Percentiles rank a stretch among this genome's conserved stretches.
Conservation (phyloP, 1,139 yeast species). For the Hyphopichia pseudoburtonii region DNA sequence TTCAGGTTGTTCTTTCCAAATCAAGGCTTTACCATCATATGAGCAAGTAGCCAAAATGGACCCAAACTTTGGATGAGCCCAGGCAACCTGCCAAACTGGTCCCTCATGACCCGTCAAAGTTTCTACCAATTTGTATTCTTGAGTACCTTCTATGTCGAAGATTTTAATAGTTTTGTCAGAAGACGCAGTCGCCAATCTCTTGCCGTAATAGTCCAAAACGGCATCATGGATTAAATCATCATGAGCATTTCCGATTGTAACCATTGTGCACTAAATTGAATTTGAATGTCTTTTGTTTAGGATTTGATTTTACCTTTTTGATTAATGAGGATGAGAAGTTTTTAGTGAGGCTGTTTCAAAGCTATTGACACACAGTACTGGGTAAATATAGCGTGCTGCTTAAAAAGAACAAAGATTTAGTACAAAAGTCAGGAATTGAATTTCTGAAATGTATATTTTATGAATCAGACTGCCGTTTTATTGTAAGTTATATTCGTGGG, state of each 20-base stretch:
- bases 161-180: slow-evolving; percentile 93
- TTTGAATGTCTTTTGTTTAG: too few species aligned
- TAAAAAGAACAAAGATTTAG: too few species aligned
- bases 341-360: too few species aligned
- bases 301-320: too few species aligned
- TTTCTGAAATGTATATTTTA: too few species aligned
- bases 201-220: slow-evolving; percentile 93
- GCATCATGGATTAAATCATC: slow-evolving; percentile 96
- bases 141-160: slow-evolving; percentile 84
- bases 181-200: slow-evolving; percentile 91
- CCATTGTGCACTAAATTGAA: too few species aligned
- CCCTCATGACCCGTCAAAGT: slow-evolving; percentile 92
- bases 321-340: too few species aligned
- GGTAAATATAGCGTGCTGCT: too few species aligned
- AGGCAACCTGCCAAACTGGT: slow-evolving; percentile 97
- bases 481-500: too few species aligned
- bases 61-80: slow-evolving; percentile 99
- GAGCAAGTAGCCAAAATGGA: slow-evolving; percentile 92
- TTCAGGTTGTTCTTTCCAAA: slow-evolving; percentile 87
- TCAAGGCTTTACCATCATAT: slow-evolving; percentile 89
- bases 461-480: too few species aligned
- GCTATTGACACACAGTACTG: too few species aligned
- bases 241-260: slow-evolving; percentile 77
- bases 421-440: too few species aligned
- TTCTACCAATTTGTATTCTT: slow-evolving; percentile 72